Percentiles rank a stretch among this genome's conserved stretches.
Conservation (phyloP, 2,329 filamentous ascomycete species). For the Colletotrichum echinochloae region DNA sequence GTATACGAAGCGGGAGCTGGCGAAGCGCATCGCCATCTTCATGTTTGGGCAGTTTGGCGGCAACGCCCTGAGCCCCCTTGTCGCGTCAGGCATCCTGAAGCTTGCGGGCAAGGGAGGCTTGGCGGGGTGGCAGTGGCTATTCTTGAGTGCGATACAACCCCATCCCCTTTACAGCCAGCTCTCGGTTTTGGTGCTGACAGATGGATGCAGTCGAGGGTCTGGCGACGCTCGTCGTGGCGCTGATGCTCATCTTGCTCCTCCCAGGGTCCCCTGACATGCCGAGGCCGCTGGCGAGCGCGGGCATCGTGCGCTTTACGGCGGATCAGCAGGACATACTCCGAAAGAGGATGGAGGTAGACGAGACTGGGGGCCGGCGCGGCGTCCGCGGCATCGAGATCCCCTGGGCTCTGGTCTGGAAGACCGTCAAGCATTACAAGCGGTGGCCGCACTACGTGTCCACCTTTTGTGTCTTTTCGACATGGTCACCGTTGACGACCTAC, state of each 20-base stretch:
- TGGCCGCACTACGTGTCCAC: conserved; percentile 64
- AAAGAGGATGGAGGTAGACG: conserved; percentile 50
- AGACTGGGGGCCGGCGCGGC: conserved; percentile 48
- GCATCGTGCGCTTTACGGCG: conserved; percentile 53
- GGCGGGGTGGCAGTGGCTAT: conserved; percentile 64
- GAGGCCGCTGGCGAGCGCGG: conserved; percentile 52
- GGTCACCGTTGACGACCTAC: conserved; percentile 64
- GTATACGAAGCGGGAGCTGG: conserved; percentile 60
- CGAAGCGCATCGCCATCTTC: conserved; percentile 61
- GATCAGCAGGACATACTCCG: conserved; percentile 51
- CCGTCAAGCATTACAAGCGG: conserved; percentile 56
- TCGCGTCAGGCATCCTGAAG: conserved; percentile 61
- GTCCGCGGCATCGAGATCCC: conserved; percentile 53
- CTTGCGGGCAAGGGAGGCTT: conserved; percentile 56
- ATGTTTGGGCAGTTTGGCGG: conserved; percentile 67
- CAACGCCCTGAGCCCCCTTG: conserved; percentile 60
- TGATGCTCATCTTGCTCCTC: conserved; percentile 55
- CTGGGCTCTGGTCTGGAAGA: conserved; percentile 55
- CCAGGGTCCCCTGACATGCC: conserved; percentile 57
- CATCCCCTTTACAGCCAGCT: too few species aligned
- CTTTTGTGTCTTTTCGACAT: conserved; percentile 64
- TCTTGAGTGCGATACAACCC: conserved; percentile 52
- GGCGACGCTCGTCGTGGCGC: conserved; percentile 55
- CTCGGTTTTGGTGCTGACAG: conserved; percentile 2
- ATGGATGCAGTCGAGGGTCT: conserved; percentile 55